Conservation (phyloP, 1,284 basidiomycete genomes). For the Polyporus tsugae region DNA sequence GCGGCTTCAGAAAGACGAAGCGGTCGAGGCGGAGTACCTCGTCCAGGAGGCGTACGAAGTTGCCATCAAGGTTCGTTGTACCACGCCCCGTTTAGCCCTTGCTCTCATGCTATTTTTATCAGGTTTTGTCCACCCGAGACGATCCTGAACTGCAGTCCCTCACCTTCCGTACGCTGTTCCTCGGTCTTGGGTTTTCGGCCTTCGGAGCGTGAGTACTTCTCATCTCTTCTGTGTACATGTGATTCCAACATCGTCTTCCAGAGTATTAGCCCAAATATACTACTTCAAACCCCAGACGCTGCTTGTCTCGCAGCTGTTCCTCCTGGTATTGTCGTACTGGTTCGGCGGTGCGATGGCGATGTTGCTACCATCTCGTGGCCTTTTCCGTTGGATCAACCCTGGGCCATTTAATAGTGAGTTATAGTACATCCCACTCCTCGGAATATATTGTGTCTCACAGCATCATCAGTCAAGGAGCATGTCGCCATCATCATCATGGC, state of each 20-base stretch:
- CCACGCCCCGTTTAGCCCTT: not conserved
- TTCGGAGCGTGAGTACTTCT: constrained; percentile 42
- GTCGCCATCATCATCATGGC: constrained; percentile 48
- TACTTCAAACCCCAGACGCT: constrained; percentile 49
- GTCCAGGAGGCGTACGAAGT: constrained; percentile 47
- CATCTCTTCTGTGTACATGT: constrained; percentile 16
- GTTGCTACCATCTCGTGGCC: constrained; percentile 43
- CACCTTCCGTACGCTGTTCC: constrained; percentile 48
- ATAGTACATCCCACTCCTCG: not conserved
- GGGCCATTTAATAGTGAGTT: constrained; percentile 52
- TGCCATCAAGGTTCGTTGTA: constrained; percentile 43
- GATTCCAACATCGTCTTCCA: constrained; percentile 26
- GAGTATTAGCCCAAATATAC: constrained; percentile 49
- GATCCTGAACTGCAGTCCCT: constrained; percentile 46
- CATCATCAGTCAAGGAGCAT: constrained; percentile 42
- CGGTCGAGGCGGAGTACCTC: constrained; percentile 43
- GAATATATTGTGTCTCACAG: not conserved
- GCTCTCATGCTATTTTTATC: not conserved
- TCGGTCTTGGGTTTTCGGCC: constrained; percentile 49
- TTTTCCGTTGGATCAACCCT: constrained; percentile 50
- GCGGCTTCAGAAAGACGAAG: constrained; percentile 45
- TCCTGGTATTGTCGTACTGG: constrained; percentile 48
- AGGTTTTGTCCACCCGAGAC: constrained; percentile 49
- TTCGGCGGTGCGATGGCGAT: constrained; percentile 46
- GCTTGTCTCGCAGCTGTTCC: constrained; percentile 43